Conservation (phyloP, 345 rosid species). For the Gossypium sturtianum region DNA sequence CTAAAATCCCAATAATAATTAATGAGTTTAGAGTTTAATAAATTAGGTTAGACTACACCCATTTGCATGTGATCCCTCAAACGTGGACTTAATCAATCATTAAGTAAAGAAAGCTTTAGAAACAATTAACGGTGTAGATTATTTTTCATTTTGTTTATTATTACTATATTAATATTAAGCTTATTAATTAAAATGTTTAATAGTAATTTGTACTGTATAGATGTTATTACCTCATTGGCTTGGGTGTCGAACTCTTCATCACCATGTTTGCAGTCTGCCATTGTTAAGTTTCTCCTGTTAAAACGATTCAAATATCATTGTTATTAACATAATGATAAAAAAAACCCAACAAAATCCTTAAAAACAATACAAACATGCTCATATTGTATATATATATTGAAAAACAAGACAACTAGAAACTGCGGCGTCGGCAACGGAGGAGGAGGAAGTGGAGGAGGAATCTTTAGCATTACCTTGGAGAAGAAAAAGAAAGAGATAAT, state of each 20-base stretch:
- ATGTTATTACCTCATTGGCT: slow-evolving; percentile 30
- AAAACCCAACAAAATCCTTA: not conserved
- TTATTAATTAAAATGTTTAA: not conserved
- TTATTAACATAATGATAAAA: not conserved
- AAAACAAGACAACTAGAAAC: not conserved
- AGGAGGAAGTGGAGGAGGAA: slow-evolving; percentile 5
- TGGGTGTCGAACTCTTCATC: slow-evolving; percentile 33
- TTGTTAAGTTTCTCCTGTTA: slow-evolving; percentile 18
- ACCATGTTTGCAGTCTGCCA: slow-evolving; percentile 48
- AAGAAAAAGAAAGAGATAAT: slow-evolving; percentile 26
- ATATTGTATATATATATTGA: not conserved
- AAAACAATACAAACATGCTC: not conserved
- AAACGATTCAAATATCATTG: not conserved
- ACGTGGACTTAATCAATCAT: not conserved
- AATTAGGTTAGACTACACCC: not conserved
- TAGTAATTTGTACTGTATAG: not conserved
- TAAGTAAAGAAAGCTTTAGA: too few relatives aligned
- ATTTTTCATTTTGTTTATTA: not conserved
- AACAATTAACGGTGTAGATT: not conserved
- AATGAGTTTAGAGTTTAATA: not conserved
- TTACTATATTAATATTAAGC: too few relatives aligned
- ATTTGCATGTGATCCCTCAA: not conserved
- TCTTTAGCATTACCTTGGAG: slow-evolving; percentile 32
- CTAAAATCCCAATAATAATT: not conserved
- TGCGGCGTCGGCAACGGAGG: not conserved